Conservation (phyloP, 2,329 filamentous ascomycete genomes). For the Venturiaceae sp. region DNA sequence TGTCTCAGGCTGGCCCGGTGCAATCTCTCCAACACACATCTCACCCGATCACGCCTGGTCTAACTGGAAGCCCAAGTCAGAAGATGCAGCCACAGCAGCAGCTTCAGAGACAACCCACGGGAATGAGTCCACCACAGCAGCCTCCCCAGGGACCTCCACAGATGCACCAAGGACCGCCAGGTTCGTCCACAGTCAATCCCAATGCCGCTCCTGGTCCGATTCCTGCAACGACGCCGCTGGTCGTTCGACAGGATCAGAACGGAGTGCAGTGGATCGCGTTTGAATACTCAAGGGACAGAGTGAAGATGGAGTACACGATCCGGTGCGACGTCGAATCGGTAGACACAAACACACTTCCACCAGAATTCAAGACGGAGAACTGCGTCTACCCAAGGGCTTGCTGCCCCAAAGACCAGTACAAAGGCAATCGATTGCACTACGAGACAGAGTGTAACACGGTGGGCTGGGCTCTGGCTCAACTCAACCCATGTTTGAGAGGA, state of each 20-base stretch:
- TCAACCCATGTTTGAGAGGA: slow-evolving; percentile 83
- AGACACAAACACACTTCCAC: slow-evolving; percentile 71
- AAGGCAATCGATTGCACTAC: slow-evolving; percentile 89
- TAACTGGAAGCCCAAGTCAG: slow-evolving; percentile 50
- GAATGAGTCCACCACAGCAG: slow-evolving; percentile 28
- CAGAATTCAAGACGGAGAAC: slow-evolving; percentile 95
- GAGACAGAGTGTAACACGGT: slow-evolving; percentile 99
- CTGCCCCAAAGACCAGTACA: slow-evolving; percentile 91
- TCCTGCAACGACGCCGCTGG: slow-evolving; percentile 87
- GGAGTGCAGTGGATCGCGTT: slow-evolving; percentile 99
- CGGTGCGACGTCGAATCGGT: slow-evolving; percentile 96
- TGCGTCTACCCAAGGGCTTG: slow-evolving; percentile 95
- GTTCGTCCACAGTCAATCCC: slow-evolving; percentile 56
- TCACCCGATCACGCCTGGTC: slow-evolving; percentile 43
- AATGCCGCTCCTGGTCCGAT: slow-evolving; percentile 94
- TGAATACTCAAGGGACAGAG: slow-evolving; percentile 90
- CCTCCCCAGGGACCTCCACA: slow-evolving; percentile 29
- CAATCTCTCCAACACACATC: slow-evolving; percentile 29
- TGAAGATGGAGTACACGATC: slow-evolving; percentile 99
- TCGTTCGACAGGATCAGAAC: slow-evolving; percentile 89
- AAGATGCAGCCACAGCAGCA: slow-evolving; percentile 33
- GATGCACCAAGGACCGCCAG: slow-evolving; percentile 28
- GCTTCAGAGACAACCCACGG: slow-evolving; percentile 49
- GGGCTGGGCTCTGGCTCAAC: slow-evolving; percentile 94
- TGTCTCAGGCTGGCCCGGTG: slow-evolving; percentile 38